Evolutionary conservation across 179 eudicot species (phyloP), one percentile per base, ranked within the genome.

Genomic region (Nepenthes alata): DNA sequence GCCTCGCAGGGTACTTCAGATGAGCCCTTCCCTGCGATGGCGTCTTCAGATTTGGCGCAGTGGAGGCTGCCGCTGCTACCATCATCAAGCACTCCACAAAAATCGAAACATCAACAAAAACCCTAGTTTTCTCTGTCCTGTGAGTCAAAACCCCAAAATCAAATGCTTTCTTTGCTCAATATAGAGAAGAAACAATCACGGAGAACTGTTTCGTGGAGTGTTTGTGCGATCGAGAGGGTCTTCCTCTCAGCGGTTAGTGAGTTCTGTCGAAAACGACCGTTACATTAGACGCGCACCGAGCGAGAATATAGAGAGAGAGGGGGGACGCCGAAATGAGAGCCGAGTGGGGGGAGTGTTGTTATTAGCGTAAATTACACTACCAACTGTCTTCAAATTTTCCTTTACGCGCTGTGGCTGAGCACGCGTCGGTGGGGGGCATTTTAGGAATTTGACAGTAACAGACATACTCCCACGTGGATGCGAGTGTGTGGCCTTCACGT

Each of bases 1-100:
- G 80, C 10, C 77, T 60, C 14, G 49, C 66, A 58, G 77, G 67
- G 34, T 55, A 0, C 15, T 3, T 73, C 14, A 67, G 59, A 10
- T 61, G 66, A 3, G 75, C 59, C 72, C 79, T 55, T 5, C 59
- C 52, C 34, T n/a, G 60, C 36, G 73, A 47, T 12, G 67, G 44
- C 0, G 68, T 34, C 69, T 70, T 70, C 61, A 70, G 58, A 72
- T 66, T 68, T 12, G 80, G 55, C 47, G 73, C 12, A 3, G 71
- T 62, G 14, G 77, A 66, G 3, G 59, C 70, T 3, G 75, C 70
- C 0, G 68, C 66, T 41, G 54, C 61, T 70, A 65, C 63, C 55
- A 71, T 66, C 45, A 35, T 55, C 47, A 50, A 57, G 3, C 52
- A 56, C 12, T 54, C 11, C 44, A 9, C 25, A 13, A 35, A 53